A percentile compares a stretch with the other conserved stretches of the same genome.
These are phyloP conservation scores for Talaromyces nanjingensis DNA, from an alignment of 495 filamentous ascomycete species.

Conservation along the genomic window DNA sequence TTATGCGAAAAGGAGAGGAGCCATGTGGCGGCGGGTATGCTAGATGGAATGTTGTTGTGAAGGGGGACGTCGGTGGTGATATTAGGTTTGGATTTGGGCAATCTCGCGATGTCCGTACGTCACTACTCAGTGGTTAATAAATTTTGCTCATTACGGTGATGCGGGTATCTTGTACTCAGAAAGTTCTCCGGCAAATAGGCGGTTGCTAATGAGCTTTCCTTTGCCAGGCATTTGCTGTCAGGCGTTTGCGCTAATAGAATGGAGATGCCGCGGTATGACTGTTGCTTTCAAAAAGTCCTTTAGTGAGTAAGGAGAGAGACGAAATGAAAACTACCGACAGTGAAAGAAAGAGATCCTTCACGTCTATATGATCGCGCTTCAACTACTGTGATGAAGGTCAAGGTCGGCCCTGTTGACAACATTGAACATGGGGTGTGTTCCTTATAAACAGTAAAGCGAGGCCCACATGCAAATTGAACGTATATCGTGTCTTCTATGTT, in stretches of 20 bases:
- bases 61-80: neutral
- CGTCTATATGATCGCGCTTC: neutral
- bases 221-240: neutral
- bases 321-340: neutral
- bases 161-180: neutral
- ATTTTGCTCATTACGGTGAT: neutral
- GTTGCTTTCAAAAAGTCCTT: neutral
- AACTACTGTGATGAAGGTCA: neutral
- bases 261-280: neutral
- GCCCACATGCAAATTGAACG: too few relatives aligned
- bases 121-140: neutral
- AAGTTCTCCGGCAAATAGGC: neutral
- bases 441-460: conserved; percentile 1
- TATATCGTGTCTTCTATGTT: neutral
- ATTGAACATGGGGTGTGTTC: neutral
- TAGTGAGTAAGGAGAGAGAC: neutral
- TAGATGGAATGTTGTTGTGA: neutral
- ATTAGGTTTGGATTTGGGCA: neutral
- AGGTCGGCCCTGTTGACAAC: neutral
- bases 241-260: neutral
- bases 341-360: conserved; percentile 1
- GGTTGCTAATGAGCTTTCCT: conserved; percentile 2
- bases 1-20: conserved; percentile 1
- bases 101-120: neutral
- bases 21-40: neutral